Conservation (phyloP, 768 basidiomycete species). For the Phallus indusiatus region DNA sequence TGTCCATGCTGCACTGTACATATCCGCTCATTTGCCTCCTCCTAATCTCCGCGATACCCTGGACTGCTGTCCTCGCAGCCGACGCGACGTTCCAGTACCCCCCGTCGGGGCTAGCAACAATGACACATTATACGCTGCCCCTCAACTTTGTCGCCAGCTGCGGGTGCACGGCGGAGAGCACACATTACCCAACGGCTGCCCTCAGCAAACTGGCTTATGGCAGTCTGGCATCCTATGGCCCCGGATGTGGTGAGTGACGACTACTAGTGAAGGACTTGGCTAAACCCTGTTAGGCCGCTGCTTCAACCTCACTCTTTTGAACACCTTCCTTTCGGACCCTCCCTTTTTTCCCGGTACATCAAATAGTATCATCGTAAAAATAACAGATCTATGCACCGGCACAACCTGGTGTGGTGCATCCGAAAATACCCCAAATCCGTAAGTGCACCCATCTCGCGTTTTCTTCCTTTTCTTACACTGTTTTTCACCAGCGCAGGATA, state of each 20-base stretch:
- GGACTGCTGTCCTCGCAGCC: not conserved
- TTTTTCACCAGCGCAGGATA: slow-evolving; percentile 43
- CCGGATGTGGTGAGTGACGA: slow-evolving; percentile 5
- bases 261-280: slow-evolving; percentile 49
- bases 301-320: slow-evolving; percentile 67
- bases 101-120: slow-evolving; percentile 44
- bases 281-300: slow-evolving; percentile 75
- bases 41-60: not conserved
- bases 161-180: slow-evolving; percentile 59
- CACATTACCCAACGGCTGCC: slow-evolving; percentile 68
- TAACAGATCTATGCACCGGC: slow-evolving; percentile 73
- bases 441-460: slow-evolving; percentile 18
- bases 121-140: slow-evolving; percentile 64
- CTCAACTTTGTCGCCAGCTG: slow-evolving; percentile 45
- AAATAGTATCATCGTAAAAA: slow-evolving; percentile 61
- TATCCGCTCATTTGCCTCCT: not conserved
- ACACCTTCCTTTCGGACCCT: slow-evolving; percentile 56
- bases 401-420: slow-evolving; percentile 71
- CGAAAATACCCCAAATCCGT: slow-evolving; percentile 51
- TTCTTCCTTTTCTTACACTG: not conserved
- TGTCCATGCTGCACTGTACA: not conserved
- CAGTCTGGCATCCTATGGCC: slow-evolving; percentile 56
- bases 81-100: slow-evolving; percentile 2
- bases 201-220: slow-evolving; percentile 75
- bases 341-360: slow-evolving; percentile 56